Evolutionary conservation across 306 rosid species (phyloP), one percentile per base, ranked within the genome.

Genomic region (Ammopiptanthus mongolicus): DNA sequence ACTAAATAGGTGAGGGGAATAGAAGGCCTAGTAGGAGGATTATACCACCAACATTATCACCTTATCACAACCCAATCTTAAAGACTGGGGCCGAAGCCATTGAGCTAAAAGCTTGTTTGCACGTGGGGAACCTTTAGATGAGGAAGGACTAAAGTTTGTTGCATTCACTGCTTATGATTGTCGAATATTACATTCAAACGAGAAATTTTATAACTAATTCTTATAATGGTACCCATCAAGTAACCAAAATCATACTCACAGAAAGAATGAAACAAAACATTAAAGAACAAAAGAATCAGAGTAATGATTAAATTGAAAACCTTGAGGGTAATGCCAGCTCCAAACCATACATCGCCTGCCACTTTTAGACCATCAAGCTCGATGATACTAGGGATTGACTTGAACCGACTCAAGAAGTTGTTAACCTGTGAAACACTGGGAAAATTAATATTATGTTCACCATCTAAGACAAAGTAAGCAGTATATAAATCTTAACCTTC

Each of bases 281-380:
- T 19, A 11, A 13, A 50, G 19, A 57, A 46, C 68, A 55, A 67
- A 31, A n/a, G 18, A 60, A 34, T 63, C n/a, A 22, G 59, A 19
- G 33, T 21, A 6, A 21, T 67, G 79, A 39, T 36, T 10, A 61
- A 13, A 66, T 78, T 17, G 28, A 39, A 64, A 88, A 95, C 99
- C 97, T 95, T 95, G 75, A 95, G 97, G 81, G 76, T 28, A 72
- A 95, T 83, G 14, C 86, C 82, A 73, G 91, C 75, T 39, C 97
- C 97, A n/a, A 95, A 95, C 91, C 88, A 95, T 39, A 92, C 97
- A 86, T 95, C 96, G 5, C 97, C 99, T n/a, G 61, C 63, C 74
- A 95, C 97, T 87, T 92, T 92, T 37, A 95, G 91, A 81, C 86
- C 86, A 70, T 88, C 97, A n/a, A 92, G 97, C 65, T 86, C 93